phyloP scores from a whole-genome alignment of 345 rosid genomes.

The Brassica juncea region DNA sequence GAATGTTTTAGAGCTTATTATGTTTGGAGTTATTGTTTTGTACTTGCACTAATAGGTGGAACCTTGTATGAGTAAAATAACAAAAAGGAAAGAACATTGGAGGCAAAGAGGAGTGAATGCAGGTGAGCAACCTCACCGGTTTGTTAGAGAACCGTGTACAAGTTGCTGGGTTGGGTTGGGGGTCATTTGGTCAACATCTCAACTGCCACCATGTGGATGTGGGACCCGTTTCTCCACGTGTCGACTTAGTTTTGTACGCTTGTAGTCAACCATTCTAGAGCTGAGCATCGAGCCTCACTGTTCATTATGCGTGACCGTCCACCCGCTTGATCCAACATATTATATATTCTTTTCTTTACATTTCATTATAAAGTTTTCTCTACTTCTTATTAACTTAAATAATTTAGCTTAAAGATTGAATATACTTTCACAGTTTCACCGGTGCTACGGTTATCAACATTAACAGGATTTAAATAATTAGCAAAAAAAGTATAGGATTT shows the following conservation, averaged over 20 bases:
- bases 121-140: slow-evolving; percentile 42
- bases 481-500: not conserved
- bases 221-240: slow-evolving; percentile 5
- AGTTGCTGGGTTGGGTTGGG: slow-evolving; percentile 20
- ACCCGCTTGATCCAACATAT: not conserved
- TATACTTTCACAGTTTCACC: not conserved
- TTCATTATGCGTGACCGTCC: not conserved
- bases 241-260: not conserved
- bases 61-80: not conserved
- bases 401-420: not conserved
- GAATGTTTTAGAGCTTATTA: not conserved
- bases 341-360: not conserved
- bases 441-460: not conserved
- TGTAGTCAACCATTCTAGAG: slow-evolving; percentile 5
- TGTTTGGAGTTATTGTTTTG: slow-evolving; percentile 20
- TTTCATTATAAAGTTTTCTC: not conserved
- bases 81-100: not conserved
- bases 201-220: slow-evolving; percentile 40
- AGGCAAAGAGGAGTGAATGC: slow-evolving; percentile 29
- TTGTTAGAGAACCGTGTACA: not conserved
- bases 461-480: not conserved
- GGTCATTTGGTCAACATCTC: slow-evolving; percentile 24
- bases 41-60: not conserved
- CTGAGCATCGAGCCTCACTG: not conserved
- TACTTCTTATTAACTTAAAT: not conserved